Percentiles rank a stretch among this genome's conserved stretches.
Evolutionary conservation across 371 early-diverging fungal species (phyloP).

Genomic region (Circinella umbellata): DNA sequence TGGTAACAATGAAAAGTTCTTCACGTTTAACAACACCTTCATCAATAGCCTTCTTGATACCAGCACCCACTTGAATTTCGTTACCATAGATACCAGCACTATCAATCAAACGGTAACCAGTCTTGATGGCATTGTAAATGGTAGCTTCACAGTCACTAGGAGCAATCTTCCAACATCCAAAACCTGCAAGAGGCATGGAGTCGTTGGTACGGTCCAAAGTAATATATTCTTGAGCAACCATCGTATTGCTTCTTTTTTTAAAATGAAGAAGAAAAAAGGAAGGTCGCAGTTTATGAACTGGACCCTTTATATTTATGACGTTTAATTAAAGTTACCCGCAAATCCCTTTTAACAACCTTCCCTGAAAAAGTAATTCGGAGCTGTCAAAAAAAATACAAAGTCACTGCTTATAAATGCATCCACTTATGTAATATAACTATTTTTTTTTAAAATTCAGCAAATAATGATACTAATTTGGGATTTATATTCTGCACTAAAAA

Average conservation of each 20-base stretch:
- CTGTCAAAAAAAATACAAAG: background rate
- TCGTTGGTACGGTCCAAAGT: constrained; percentile 39
- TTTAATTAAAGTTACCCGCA: background rate
- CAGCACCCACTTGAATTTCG: constrained; percentile 71
- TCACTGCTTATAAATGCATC: background rate
- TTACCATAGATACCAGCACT: constrained; percentile 61
- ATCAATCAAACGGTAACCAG: constrained; percentile 52
- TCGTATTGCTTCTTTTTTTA: background rate
- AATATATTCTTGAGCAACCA: constrained; percentile 17
- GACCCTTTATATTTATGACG: background rate
- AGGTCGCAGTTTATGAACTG: background rate
- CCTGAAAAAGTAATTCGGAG: background rate
- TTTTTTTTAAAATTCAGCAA: too few relatives aligned
- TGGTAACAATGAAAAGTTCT: constrained; percentile 66
- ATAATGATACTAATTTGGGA: too few relatives aligned
- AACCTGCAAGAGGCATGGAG: constrained; percentile 48
- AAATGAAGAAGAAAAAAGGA: background rate
- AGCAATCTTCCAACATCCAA: constrained; percentile 47
- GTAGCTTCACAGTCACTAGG: constrained; percentile 32
- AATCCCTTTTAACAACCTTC: background rate
- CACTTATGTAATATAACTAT: too few relatives aligned
- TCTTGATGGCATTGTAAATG: constrained; percentile 52
- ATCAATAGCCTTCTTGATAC: constrained; percentile 51
- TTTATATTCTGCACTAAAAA: too few relatives aligned
- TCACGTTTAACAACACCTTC: constrained; percentile 68